Conservation (phyloP, 345 rosid genomes). For the Bretschneidera sinensis region DNA sequence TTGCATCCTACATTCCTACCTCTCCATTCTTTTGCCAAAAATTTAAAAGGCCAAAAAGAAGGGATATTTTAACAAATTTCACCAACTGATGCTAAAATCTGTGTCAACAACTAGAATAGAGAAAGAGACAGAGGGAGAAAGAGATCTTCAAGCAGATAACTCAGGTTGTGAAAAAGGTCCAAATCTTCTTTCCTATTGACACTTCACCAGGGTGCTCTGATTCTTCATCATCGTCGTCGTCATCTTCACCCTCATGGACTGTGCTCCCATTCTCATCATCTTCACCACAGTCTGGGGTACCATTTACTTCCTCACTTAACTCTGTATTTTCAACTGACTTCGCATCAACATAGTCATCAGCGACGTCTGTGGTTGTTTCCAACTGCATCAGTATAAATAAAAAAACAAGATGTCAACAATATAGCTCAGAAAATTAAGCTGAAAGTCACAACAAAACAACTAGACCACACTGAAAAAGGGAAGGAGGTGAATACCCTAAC, state of each 20-base stretch:
- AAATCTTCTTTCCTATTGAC: slow-evolving; percentile 68
- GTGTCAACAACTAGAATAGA: neutral
- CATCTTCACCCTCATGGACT: slow-evolving; percentile 44
- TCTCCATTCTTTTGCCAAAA: neutral
- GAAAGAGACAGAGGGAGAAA: neutral
- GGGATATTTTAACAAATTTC: neutral
- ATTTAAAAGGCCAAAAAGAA: neutral
- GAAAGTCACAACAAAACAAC: slow-evolving; percentile 3
- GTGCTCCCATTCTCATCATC: slow-evolving; percentile 45
- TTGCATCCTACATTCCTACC: neutral
- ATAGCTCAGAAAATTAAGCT: neutral
- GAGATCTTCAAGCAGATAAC: too few relatives aligned
- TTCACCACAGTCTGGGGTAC: slow-evolving; percentile 21
- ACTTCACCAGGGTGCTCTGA: slow-evolving; percentile 49
- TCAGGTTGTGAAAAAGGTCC: slow-evolving; percentile 82
- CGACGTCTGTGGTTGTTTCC: slow-evolving; percentile 19
- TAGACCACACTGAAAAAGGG: neutral
- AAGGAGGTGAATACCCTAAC: slow-evolving; percentile 35
- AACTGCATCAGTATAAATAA: slow-evolving; percentile 31
- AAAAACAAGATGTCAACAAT: neutral
- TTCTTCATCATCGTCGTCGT: slow-evolving; percentile 38
- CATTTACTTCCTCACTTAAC: slow-evolving; percentile 42
- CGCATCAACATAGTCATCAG: slow-evolving; percentile 27
- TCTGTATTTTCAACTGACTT: slow-evolving; percentile 29
- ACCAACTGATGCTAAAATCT: neutral